Base-by-base conservation (phyloP, 225 moss, liverwort and hornwort species). In the Climacium dendroides region DNA sequence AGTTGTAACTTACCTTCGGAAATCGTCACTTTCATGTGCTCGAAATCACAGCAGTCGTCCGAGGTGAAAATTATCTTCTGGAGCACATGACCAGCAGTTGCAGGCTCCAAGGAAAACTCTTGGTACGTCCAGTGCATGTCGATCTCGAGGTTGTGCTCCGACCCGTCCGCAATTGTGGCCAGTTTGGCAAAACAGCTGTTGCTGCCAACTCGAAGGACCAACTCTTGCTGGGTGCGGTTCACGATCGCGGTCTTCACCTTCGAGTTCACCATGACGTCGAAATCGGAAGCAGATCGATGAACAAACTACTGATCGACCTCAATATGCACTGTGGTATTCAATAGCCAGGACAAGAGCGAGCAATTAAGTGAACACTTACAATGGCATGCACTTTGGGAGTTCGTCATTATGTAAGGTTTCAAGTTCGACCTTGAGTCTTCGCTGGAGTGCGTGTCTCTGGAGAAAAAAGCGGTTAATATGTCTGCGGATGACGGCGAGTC, bases 51-150 rank as follows among this genome's bases (percentile, higher is more conserved):
- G 14, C 84, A 91, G 20, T 91, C 91, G 58, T 91, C 91, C 0
- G 91, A 91, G 18, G 11, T 76, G 55, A 85, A 39, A 26, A 77
- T 11, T 17, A 77, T 19, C 55, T 81, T 80, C 41, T 26, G 16
- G 29, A 34, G 3, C 23, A 6, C 61, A 14, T 19, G 55, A 37
- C 77, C 72, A 18, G 43, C 15, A 23, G 14, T 83, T 18, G 58
- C n/a, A 84, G 83, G 54, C 81, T 87, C 81, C 89, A 91, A 19
- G 7, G 77, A 84, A 34, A 85, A 91, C 25, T 91, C 89, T 3
- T 89, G 91, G 85, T 87, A 89, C 11, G 89, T 87, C 89, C 85
- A 91, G 81, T 91, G 67, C 11, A 87, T n/a, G 50, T 91, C 91
- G 48, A 89, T 62, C 77, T 89, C 76, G 20, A 89, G 29, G 4